Conservation (phyloP, 164 flowering plant genomes). For the Macadamia integrifolia region DNA sequence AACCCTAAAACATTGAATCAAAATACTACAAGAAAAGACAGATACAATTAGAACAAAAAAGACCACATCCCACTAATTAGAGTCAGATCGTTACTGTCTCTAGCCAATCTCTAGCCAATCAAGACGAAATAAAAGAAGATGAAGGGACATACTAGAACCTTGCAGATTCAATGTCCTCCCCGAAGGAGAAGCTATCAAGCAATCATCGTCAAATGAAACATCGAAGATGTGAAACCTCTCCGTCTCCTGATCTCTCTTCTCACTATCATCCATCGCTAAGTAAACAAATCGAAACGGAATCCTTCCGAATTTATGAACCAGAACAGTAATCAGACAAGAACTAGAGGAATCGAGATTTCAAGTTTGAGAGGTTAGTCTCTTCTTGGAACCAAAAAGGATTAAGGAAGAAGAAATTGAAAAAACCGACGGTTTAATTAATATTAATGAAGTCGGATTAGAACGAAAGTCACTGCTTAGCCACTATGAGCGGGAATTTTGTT, state of each 20-base stretch:
- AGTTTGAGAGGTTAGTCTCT: too few relatives aligned
- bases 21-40: too few relatives aligned
- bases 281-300: background rate
- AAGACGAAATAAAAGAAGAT: background rate
- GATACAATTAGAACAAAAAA: too few relatives aligned
- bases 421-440: too few relatives aligned
- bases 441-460: too few relatives aligned
- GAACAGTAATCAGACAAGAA: background rate
- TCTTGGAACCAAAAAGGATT: too few relatives aligned
- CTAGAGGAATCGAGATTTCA: too few relatives aligned
- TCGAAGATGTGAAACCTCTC: slow-evolving; percentile 39
- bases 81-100: too few relatives aligned
- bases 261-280: slow-evolving; percentile 3
- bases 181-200: slow-evolving; percentile 27
- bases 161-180: background rate
- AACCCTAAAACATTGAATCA: background rate
- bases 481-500: too few relatives aligned
- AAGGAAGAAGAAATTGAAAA: too few relatives aligned
- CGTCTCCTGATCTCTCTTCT: slow-evolving; percentile 12
- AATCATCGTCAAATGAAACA: slow-evolving; percentile 44
- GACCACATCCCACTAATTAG: too few relatives aligned
- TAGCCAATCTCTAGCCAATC: background rate
- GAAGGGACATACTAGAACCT: background rate
- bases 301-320: background rate
- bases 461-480: too few relatives aligned